phyloP scores from a whole-genome alignment of 192 early-diverging fungal genomes.

The Podila horticola region DNA sequence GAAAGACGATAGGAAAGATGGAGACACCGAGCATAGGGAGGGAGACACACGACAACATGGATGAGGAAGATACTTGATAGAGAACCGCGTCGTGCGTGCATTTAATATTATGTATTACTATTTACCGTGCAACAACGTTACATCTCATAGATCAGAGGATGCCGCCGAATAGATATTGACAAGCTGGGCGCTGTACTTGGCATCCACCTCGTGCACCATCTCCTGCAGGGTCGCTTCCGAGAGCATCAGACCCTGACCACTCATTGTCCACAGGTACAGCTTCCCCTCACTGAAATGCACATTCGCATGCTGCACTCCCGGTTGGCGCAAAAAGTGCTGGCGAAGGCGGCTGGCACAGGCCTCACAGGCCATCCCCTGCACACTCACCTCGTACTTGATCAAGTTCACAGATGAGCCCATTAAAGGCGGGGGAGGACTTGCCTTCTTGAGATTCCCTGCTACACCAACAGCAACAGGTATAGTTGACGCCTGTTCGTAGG shows the following conservation, averaged over 20 bases:
- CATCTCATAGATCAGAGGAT: background rate
- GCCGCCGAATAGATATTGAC: constrained; percentile 3
- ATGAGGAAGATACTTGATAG: no score
- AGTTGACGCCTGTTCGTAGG: background rate
- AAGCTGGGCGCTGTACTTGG: constrained; percentile 11
- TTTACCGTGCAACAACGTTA: no score
- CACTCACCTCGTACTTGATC: constrained; percentile 32
- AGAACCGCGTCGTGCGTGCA: no score
- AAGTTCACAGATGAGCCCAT: background rate
- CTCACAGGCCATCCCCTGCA: constrained; percentile 61
- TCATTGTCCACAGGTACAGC: constrained; percentile 19
- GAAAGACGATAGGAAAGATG: no score
- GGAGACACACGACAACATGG: no score
- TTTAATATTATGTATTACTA: no score
- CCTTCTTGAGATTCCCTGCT: constrained; percentile 2
- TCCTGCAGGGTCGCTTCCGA: constrained; percentile 12
- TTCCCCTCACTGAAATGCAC: constrained; percentile 54
- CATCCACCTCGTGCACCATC: constrained; percentile 30
- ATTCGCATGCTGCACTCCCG: constrained; percentile 35
- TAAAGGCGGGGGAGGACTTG: background rate
- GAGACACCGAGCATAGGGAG: no score
- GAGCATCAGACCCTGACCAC: constrained; percentile 6
- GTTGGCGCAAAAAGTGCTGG: constrained; percentile 24
- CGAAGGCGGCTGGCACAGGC: constrained; percentile 64
- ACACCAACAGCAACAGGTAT: background rate